These are phyloP conservation scores for Linum tenue DNA, from an alignment of 345 rosid species.

Conservation along the genomic window DNA sequence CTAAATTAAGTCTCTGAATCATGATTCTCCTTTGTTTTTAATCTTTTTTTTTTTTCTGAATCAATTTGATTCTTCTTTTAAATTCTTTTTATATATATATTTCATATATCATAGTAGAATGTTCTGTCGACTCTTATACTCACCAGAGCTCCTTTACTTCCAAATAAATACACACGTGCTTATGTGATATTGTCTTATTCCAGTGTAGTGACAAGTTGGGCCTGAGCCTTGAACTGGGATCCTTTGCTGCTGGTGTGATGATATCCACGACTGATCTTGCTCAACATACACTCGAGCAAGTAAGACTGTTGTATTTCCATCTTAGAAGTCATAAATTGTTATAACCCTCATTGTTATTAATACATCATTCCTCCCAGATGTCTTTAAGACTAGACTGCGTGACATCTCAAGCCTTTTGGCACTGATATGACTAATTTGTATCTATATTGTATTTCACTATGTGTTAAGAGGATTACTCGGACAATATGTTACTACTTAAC, in stretches of 20 bases:
- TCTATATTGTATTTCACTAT: no score
- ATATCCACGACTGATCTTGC: constrained; percentile 94
- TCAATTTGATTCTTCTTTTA: no score
- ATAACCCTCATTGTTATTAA: constrained; percentile 3
- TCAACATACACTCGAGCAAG: constrained; percentile 93
- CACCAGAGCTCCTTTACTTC: not conserved
- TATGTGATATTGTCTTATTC: constrained; percentile 18
- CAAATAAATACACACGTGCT: not conserved
- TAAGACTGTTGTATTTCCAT: constrained; percentile 22
- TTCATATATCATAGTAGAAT: not conserved
- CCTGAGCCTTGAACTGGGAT: constrained; percentile 92
- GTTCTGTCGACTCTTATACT: not conserved
- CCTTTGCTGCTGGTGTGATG: constrained; percentile 99
- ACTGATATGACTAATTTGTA: no score
- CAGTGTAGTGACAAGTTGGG: constrained; percentile 99
- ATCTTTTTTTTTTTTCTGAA: no score
- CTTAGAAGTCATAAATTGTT: constrained; percentile 6
- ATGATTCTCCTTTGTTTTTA: no score
- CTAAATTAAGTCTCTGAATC: no score
- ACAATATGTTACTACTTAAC: no score
- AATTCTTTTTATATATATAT: no score
- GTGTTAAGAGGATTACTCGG: no score
- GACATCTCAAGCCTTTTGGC: no score
- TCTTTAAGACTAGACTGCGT: no score
- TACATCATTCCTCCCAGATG: no score